phyloP scores from a whole-genome alignment of 108 stramenopile species.

The Ochromonas danica region DNA sequence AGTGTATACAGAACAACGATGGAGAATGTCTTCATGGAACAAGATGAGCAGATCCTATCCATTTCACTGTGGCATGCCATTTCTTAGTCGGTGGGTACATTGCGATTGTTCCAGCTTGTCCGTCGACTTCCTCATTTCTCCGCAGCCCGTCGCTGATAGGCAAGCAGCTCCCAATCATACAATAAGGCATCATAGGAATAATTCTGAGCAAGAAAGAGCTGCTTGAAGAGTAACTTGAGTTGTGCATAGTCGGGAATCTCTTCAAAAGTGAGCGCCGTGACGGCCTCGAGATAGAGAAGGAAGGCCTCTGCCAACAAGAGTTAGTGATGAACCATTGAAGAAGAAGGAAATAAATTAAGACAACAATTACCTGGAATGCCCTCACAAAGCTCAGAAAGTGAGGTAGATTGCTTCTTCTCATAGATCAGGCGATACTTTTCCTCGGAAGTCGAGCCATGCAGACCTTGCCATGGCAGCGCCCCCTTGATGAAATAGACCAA shows the following conservation, averaged over 20 bases:
- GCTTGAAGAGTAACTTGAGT: background rate
- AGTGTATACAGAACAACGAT: too few relatives aligned
- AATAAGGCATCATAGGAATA: background rate
- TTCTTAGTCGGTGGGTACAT: too few relatives aligned
- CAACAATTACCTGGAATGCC: background rate
- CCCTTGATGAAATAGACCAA: constrained; percentile 33
- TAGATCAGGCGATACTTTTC: constrained; percentile 19
- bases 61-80: too few relatives aligned
- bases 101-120: too few relatives aligned
- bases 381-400: background rate
- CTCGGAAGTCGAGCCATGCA: background rate
- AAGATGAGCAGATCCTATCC: too few relatives aligned
- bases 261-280: constrained; percentile 1
- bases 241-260: constrained; percentile 27
- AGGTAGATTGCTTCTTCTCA: constrained; percentile 8
- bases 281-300: background rate
- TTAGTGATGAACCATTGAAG: background rate
- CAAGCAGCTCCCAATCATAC: constrained; percentile 28
- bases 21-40: too few relatives aligned
- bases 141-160: too few relatives aligned
- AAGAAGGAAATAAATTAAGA: background rate
- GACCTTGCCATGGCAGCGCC: constrained; percentile 30
- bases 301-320: constrained; percentile 6
- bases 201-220: background rate
- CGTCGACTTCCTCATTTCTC: too few relatives aligned